Evolutionary conservation across 2,329 filamentous ascomycete genomes (phyloP).

Genomic region (Penicillium sp.): DNA sequence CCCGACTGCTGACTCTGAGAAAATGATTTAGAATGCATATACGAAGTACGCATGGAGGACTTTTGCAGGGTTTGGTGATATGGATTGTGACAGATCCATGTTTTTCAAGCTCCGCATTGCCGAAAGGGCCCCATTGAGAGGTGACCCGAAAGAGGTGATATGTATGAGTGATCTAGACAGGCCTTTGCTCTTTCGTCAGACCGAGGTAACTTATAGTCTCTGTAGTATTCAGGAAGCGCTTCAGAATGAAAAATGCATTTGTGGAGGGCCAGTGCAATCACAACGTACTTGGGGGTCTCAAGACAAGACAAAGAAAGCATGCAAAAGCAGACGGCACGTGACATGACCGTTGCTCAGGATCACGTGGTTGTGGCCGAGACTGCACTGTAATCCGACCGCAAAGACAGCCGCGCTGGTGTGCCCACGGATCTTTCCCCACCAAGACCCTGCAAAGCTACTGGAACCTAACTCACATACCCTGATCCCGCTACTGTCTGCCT

Average conservation of each 20-base stretch:
- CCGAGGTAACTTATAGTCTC: neutral
- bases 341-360: neutral
- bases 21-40: neutral
- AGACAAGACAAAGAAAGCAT: neutral
- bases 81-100: neutral
- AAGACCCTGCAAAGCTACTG: conserved; percentile 1
- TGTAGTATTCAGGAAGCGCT: neutral
- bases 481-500: neutral
- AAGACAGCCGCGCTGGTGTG: conserved; percentile 12
- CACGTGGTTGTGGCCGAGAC: conserved; percentile 20
- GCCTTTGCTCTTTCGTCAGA: neutral
- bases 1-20: neutral
- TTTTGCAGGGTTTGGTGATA: neutral
- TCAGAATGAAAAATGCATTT: neutral
- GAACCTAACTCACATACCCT: conserved; percentile 1
- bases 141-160: neutral
- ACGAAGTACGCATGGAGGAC: neutral
- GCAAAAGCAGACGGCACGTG: neutral
- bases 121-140: neutral
- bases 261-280: neutral
- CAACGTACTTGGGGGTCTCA: neutral
- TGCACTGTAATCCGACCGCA: conserved; percentile 22
- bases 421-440: conserved; percentile 11
- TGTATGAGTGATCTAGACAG: neutral
- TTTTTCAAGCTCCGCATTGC: neutral